A percentile compares a stretch with the other conserved stretches of the same genome.
phyloP scores from a whole-genome alignment of 345 rosid species.

The Luvunga scandens region DNA sequence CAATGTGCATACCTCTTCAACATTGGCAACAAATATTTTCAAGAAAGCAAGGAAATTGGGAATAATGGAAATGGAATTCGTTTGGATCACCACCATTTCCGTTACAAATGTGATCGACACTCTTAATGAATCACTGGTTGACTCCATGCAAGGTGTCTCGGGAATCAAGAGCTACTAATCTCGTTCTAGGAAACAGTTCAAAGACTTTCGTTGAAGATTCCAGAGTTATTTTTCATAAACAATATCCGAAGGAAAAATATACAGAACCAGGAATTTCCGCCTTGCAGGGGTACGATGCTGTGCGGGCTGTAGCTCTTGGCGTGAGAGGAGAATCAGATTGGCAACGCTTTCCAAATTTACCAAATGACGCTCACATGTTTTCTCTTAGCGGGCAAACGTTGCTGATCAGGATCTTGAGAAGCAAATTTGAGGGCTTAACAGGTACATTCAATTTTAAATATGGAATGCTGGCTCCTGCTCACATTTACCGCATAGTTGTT shows the following conservation, averaged over 20 bases:
- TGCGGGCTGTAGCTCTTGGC: conserved; percentile 18
- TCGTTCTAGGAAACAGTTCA: background rate
- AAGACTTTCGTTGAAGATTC: conserved; percentile 14
- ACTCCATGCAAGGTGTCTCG: conserved; percentile 27
- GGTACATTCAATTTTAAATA: conserved; percentile 10
- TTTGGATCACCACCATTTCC: conserved; percentile 23
- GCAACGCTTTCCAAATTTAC: background rate
- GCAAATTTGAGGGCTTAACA: conserved; percentile 23
- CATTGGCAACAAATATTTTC: conserved; percentile 3
- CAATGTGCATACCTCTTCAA: conserved; percentile 21
- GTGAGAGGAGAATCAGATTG: background rate
- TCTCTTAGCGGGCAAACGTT: background rate
- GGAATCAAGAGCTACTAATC: conserved; percentile 23
- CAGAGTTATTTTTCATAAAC: background rate
- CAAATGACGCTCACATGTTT: no score
- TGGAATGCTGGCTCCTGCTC: background rate
- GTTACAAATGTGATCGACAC: conserved; percentile 12
- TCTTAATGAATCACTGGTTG: conserved; percentile 6
- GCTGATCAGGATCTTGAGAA: background rate
- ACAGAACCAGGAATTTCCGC: conserved; percentile 13
- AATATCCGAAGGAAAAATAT: conserved; percentile 6
- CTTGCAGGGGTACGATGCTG: conserved; percentile 25
- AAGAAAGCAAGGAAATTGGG: conserved; percentile 15
- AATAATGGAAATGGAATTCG: conserved; percentile 27
- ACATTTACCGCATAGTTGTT: conserved; percentile 10